Conservation (phyloP, 2,329 filamentous ascomycete species). For the Diaporthe helianthi region DNA sequence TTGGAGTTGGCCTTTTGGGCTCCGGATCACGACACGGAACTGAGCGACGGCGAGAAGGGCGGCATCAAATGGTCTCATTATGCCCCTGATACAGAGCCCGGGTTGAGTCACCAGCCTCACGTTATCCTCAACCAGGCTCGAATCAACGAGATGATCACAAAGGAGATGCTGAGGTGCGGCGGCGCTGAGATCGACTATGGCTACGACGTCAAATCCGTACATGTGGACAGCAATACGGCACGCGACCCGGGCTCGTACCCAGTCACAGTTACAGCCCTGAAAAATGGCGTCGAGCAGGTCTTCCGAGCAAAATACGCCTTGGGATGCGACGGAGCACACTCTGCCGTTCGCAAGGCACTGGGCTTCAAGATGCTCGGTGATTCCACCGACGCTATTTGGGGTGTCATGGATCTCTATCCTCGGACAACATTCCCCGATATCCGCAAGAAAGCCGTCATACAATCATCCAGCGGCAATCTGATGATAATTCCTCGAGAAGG, state of each 20-base stretch:
- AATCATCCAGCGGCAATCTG: conserved; percentile 61
- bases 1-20: conserved; percentile 66
- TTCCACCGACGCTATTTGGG: conserved; percentile 62
- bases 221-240: conserved; percentile 53
- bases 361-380: conserved; percentile 67
- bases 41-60: background rate
- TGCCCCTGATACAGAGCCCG: conserved; percentile 60
- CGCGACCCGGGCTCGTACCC: conserved; percentile 49
- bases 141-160: conserved; percentile 61
- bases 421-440: conserved; percentile 69
- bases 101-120: conserved; percentile 60
- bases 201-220: conserved; percentile 55
- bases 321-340: conserved; percentile 59
- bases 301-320: conserved; percentile 59
- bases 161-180: conserved; percentile 50
- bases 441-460: conserved; percentile 61
- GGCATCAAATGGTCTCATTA: conserved; percentile 55
- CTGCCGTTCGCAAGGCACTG: conserved; percentile 56
- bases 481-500: conserved; percentile 69
- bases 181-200: conserved; percentile 60
- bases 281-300: conserved; percentile 47
- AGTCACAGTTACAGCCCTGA: conserved; percentile 52
- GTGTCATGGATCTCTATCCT: conserved; percentile 63
- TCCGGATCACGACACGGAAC: conserved; percentile 36
- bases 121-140: conserved; percentile 64